Conservation (phyloP, 192 early-diverging fungal genomes). For the Linnemannia elongata region DNA sequence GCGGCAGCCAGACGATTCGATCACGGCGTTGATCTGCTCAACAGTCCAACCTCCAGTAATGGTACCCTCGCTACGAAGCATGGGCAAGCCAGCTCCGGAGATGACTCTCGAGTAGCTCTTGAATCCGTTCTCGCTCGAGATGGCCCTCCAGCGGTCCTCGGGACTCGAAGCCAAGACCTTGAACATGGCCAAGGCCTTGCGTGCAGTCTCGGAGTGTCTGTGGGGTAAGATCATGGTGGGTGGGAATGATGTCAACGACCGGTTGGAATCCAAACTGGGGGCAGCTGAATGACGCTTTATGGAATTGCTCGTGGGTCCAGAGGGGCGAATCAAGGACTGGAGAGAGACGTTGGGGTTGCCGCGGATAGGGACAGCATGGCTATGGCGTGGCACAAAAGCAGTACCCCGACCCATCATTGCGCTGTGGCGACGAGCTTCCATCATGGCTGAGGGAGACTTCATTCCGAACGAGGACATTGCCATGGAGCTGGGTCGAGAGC, state of each 20-base stretch:
- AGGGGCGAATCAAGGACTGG: slow-evolving; percentile 36
- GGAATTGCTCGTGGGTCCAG: slow-evolving; percentile 24
- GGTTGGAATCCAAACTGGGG: slow-evolving; percentile 44
- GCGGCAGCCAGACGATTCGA: slow-evolving; percentile 62
- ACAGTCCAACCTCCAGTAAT: slow-evolving; percentile 66
- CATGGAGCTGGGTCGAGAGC: slow-evolving; percentile 21
- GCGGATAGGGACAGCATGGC: slow-evolving; percentile 37
- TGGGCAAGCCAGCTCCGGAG: slow-evolving; percentile 59
- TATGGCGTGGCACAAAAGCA: slow-evolving; percentile 43
- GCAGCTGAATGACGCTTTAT: slow-evolving; percentile 45
- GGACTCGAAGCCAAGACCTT: slow-evolving; percentile 58
- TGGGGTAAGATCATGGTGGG: slow-evolving; percentile 49
- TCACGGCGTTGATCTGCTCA: slow-evolving; percentile 65
- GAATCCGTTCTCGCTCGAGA: slow-evolving; percentile 59
- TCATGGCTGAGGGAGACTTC: slow-evolving; percentile 49
- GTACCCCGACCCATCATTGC: slow-evolving; percentile 15
- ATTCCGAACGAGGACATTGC: slow-evolving; percentile 38
- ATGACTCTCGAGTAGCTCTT: slow-evolving; percentile 62
- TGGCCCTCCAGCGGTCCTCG: slow-evolving; percentile 63
- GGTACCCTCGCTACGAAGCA: slow-evolving; percentile 63
- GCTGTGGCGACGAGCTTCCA: slow-evolving; percentile 50
- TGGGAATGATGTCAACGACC: slow-evolving; percentile 21
- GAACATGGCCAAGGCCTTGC: slow-evolving; percentile 60
- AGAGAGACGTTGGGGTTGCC: slow-evolving; percentile 52
- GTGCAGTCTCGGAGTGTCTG: slow-evolving; percentile 47